These are phyloP conservation scores for Kluyveromyces dobzhanskii DNA, from an alignment of 805 yeast genomes.

Conservation along the genomic window DNA sequence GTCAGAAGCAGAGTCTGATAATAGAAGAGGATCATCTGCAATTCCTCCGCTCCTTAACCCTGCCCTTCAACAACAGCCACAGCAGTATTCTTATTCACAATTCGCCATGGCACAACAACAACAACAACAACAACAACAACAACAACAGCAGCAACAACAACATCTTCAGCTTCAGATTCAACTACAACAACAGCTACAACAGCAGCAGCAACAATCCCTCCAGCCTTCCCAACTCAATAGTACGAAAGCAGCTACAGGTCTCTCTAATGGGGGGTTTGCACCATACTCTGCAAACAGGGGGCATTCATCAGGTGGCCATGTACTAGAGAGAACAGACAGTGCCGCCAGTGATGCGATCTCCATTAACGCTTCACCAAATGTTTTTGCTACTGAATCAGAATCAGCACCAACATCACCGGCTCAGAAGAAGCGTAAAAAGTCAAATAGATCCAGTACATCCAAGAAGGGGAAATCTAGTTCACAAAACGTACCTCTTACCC, in stretches of 20 bases:
- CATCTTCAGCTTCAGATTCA: constrained; percentile 12
- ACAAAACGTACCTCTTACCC: not conserved
- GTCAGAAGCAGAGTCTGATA: constrained; percentile 12
- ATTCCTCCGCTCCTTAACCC: constrained; percentile 22
- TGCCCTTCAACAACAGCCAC: constrained; percentile 5
- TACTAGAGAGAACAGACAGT: constrained; percentile 1
- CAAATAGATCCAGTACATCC: not conserved
- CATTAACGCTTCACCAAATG: constrained; percentile 12
- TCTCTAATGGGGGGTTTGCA: not conserved
- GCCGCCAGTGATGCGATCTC: constrained; percentile 1
- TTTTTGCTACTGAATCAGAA: constrained; percentile 9
- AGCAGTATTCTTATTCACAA: constrained; percentile 10
- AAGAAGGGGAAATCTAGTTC: not conserved
- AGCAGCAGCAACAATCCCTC: constrained; percentile 10
- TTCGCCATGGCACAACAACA: constrained; percentile 6
- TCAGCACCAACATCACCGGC: constrained; percentile 1
- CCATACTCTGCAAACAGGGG: not conserved
- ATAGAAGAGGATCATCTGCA: constrained; percentile 20
- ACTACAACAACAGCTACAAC: constrained; percentile 11
- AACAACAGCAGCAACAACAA: constrained; percentile 11
- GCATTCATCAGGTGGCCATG: not conserved
- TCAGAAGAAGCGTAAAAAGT: not conserved
- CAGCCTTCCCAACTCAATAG: not conserved
- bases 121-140: constrained; percentile 12
- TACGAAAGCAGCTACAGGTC: not conserved